Evolutionary conservation across 75 land plant species (phyloP).

Genomic region (Cryptomeria japonica): DNA sequence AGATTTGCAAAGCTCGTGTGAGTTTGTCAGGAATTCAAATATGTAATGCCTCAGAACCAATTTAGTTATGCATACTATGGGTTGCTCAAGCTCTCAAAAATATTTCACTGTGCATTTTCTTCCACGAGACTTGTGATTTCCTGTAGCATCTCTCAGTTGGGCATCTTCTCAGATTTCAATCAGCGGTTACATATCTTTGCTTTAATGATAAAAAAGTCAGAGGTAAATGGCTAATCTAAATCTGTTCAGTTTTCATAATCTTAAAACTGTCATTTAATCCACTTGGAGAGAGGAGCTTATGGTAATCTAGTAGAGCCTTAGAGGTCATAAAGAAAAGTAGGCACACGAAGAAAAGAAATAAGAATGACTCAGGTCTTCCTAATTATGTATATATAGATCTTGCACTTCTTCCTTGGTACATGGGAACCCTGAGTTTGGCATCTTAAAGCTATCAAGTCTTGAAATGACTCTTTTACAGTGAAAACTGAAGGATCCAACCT

Average conservation of each 20-base stretch:
- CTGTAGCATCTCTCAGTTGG: background rate
- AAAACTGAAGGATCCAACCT: background rate
- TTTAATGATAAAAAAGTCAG: background rate
- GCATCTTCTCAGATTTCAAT: background rate
- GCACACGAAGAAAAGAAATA: background rate
- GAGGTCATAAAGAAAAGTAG: background rate
- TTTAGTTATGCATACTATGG: background rate
- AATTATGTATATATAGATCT: background rate
- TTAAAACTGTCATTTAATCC: background rate
- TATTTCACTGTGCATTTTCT: background rate
- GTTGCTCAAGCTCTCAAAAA: background rate
- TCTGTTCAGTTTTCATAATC: background rate
- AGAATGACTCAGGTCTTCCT: background rate
- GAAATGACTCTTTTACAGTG: background rate
- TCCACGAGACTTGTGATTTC: background rate
- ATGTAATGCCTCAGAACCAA: background rate
- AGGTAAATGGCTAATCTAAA: background rate
- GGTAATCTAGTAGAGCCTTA: background rate
- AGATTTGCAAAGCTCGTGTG: background rate
- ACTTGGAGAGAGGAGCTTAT: background rate
- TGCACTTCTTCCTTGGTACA: background rate
- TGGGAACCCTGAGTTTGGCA: background rate
- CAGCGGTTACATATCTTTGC: background rate
- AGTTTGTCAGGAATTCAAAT: background rate
- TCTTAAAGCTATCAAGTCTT: background rate